These are phyloP conservation scores for Sechiopsis laciniata DNA, from an alignment of 306 rosid genomes.

Conservation along the genomic window DNA sequence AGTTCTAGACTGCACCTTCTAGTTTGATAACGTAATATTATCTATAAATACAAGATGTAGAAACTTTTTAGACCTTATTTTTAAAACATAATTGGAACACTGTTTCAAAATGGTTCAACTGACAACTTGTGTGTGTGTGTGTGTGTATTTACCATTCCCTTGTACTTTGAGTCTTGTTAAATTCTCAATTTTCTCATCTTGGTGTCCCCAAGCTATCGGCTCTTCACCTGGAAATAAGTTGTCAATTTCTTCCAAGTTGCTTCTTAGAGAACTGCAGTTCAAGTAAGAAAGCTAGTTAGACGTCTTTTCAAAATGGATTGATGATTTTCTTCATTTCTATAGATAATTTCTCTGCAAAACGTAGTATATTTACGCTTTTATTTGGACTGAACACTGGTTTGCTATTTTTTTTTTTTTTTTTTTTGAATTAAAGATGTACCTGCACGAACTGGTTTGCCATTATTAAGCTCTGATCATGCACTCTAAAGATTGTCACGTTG, in stretches of 20 bases:
- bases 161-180: neutral
- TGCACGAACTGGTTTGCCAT: constrained; percentile 29
- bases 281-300: too few relatives aligned
- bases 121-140: neutral
- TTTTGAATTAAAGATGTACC: constrained; percentile 56
- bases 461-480: neutral
- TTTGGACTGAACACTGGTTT: neutral
- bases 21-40: too few relatives aligned
- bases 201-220: neutral
- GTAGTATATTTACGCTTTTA: neutral
- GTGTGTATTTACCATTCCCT: neutral
- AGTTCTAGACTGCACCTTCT: neutral
- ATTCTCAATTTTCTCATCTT: neutral
- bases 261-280: constrained; percentile 3
- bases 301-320: neutral
- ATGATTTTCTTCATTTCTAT: neutral
- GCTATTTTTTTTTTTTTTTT: too few relatives aligned
- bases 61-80: neutral
- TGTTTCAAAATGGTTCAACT: constrained; percentile 6
- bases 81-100: neutral
- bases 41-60: too few relatives aligned
- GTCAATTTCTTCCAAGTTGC: constrained; percentile 6
- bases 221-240: neutral
- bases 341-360: neutral
- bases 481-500: neutral